Evolutionary conservation across 2,329 filamentous ascomycete species (phyloP), one percentile per base, ranked within the genome.

Genomic region (Graphilbum ipis-grandicollis): DNA sequence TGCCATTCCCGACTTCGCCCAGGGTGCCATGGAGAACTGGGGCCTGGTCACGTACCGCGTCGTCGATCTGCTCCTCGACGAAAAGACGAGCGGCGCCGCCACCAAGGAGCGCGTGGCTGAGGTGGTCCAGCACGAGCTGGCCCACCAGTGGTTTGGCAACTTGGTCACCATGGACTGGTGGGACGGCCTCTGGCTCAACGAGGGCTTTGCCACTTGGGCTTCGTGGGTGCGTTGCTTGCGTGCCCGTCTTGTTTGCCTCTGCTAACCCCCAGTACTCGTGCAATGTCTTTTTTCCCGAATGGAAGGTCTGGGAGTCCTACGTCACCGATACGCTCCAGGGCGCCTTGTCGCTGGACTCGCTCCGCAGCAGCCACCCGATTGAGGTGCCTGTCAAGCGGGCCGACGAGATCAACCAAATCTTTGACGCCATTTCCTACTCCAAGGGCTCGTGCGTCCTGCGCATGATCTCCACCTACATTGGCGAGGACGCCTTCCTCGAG

Each of bases 11-110:
- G 88, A 96, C 54, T 96, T 96, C 54, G 84, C 84, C 35, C 84
- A 85, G 34, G 88, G 88, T 43, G 88, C 86, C 41, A 94, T 96
- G 86, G 86, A 96, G 66, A 96, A 96, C 57, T 96, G 88, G 88
- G 88, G 88, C 52, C 65, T 96, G 36, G 75, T 96, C 47, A 96
- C 88, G 7, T 96, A 94, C 62, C 79, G 88, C 45, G 81, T 93
- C 18, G 86, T 94, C 25, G 84, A 92, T 52, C 58, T 96, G 33
- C 69, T 96, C 41, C 73, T 93, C 43, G 88, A 96, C 49, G 84
- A 94, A 58, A 90, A 92, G 66, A 80, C 73, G 3, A 90, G 82
- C 50, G 81, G 85, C 51, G 86, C 88, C 17, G 78, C 79, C 28
- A 83, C 78, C 42, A 94, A 93, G 63, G 81, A 94, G 62, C 77